Conservation (phyloP, 1,284 basidiomycete species). For the Trametes pubescens region DNA sequence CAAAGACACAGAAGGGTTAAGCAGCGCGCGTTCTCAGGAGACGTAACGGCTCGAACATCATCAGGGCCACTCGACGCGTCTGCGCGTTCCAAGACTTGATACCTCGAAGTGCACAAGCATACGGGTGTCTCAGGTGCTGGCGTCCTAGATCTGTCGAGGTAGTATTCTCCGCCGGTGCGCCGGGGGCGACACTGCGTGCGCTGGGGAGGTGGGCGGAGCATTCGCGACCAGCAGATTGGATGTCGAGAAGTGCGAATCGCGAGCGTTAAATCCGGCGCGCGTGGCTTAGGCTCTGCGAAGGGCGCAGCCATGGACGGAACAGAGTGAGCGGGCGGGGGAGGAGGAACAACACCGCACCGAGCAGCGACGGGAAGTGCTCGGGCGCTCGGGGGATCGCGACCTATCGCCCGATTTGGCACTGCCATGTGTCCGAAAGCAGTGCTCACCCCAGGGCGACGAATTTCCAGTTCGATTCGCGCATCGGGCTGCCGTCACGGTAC, state of each 20-base stretch:
- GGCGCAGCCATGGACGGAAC: neutral
- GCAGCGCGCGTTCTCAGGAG: constrained; percentile 2
- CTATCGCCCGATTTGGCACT: constrained; percentile 3
- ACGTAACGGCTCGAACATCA: constrained; percentile 3
- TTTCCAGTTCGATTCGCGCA: neutral
- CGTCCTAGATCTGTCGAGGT: neutral
- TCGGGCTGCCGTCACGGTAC: neutral
- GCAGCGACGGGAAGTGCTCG: neutral
- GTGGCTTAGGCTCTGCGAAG: neutral
- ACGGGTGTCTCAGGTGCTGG: neutral
- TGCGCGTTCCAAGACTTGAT: neutral
- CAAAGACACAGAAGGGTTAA: neutral
- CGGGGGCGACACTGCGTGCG: constrained; percentile 1
- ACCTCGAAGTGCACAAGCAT: neutral
- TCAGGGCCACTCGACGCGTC: neutral
- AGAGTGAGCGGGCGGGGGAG: constrained; percentile 3
- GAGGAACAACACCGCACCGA: constrained; percentile 10
- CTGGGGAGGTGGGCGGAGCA: neutral
- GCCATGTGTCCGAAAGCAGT: constrained; percentile 12
- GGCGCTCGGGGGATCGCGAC: neutral
- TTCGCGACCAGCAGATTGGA: neutral
- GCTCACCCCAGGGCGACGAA: constrained; percentile 1
- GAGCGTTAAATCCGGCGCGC: constrained; percentile 5
- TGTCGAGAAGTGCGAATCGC: neutral
- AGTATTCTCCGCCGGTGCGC: constrained; percentile 5